Evolutionary conservation across 2,329 filamentous ascomycete species (phyloP).

Genomic region (Plectosphaerella cucumerina): DNA sequence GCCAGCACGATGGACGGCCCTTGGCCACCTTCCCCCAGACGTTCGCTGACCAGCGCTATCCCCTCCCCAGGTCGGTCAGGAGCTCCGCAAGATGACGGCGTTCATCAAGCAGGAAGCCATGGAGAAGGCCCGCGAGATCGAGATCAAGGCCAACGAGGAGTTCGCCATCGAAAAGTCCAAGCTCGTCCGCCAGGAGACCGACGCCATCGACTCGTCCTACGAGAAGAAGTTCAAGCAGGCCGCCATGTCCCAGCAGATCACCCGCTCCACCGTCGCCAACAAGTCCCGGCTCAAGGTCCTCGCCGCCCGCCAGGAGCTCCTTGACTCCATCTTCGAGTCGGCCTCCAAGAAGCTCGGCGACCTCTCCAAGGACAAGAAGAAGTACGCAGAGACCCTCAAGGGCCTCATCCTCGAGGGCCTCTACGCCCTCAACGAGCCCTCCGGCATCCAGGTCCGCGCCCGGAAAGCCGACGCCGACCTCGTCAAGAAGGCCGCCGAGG

Average conservation of each 20-base stretch:
- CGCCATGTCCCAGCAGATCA: slow-evolving; percentile 98
- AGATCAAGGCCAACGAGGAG: slow-evolving; percentile 96
- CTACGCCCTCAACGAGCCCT: slow-evolving; percentile 80
- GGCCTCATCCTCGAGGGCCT: slow-evolving; percentile 83
- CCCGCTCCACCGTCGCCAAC: slow-evolving; percentile 91
- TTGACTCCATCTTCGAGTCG: slow-evolving; percentile 84
- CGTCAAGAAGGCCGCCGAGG: slow-evolving; percentile 73
- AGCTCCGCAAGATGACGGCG: slow-evolving; percentile 99
- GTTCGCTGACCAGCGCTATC: neutral
- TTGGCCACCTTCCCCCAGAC: neutral
- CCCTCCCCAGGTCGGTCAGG: slow-evolving; percentile 74
- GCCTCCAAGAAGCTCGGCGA: slow-evolving; percentile 66
- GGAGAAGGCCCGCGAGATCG: slow-evolving; percentile 95
- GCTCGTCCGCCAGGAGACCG: slow-evolving; percentile 92
- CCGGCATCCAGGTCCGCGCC: slow-evolving; percentile 68
- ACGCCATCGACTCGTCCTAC: slow-evolving; percentile 87
- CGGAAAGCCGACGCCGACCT: slow-evolving; percentile 74
- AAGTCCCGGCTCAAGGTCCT: slow-evolving; percentile 91
- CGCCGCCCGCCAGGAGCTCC: slow-evolving; percentile 79
- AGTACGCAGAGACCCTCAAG: slow-evolving; percentile 75
- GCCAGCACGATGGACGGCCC: neutral
- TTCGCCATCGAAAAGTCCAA: slow-evolving; percentile 99
- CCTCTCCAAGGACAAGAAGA: slow-evolving; percentile 62
- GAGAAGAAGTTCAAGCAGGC: slow-evolving; percentile 99
- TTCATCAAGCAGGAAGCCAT: slow-evolving; percentile 99